Conservation (phyloP, 2,329 filamentous ascomycete genomes). For the Corynespora cassiicola region DNA sequence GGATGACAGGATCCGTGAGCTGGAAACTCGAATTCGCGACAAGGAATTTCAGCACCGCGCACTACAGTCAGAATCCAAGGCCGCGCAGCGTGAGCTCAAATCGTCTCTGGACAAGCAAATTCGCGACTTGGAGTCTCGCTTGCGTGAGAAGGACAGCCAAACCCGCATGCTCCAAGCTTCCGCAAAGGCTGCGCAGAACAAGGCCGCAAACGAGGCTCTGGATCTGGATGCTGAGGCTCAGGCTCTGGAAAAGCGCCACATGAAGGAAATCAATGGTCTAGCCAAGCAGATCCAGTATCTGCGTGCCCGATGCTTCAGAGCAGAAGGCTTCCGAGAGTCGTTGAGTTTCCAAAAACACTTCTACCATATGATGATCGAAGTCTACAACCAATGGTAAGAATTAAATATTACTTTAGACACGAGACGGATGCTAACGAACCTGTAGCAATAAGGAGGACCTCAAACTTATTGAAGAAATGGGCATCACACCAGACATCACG, state of each 20-base stretch:
- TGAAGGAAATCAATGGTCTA: constrained; percentile 80
- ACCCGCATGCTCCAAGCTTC: constrained; percentile 34
- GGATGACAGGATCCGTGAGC: constrained; percentile 58
- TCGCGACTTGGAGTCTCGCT: constrained; percentile 25
- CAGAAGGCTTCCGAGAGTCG: constrained; percentile 79
- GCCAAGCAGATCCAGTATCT: constrained; percentile 92
- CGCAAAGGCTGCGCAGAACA: constrained; percentile 33
- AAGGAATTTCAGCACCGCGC: constrained; percentile 13
- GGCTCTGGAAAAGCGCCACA: constrained; percentile 72
- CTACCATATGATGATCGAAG: constrained; percentile 77
- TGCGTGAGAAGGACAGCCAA: constrained; percentile 35
- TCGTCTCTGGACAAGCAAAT: constrained; percentile 58
- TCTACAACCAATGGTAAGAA: constrained; percentile 92
- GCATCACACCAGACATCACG: constrained; percentile 63
- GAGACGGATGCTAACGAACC: constrained; percentile 29
- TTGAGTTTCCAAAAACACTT: constrained; percentile 88
- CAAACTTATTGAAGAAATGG: constrained; percentile 83
- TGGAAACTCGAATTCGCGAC: constrained; percentile 33
- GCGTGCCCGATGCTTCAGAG: constrained; percentile 78
- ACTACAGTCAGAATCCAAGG: constrained; percentile 16
- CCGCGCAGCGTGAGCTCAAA: constrained; percentile 12
- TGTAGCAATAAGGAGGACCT: constrained; percentile 90
- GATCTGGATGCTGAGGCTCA: constrained; percentile 57
- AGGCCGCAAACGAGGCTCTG: constrained; percentile 35
- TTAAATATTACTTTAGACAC: no score